Evolutionary conservation across 139 green algal species (phyloP), one percentile per base, ranked within the genome.

Genomic region (Volvox reticuliferus): DNA sequence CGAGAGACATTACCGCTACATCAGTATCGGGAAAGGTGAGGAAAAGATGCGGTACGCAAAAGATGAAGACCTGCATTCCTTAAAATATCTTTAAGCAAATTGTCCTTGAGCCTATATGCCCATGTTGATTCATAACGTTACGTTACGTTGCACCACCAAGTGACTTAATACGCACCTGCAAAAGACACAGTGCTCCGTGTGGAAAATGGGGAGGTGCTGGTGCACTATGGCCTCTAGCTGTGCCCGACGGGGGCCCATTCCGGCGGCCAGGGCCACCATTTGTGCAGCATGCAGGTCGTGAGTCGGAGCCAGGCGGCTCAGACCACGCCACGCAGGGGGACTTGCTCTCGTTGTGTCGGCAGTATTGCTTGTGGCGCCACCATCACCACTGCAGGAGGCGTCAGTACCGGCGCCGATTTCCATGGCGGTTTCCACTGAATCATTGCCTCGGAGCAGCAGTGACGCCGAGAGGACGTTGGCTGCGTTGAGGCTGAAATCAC

Each of bases 101-200:
- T 55, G 9, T 55, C 44, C 44, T 9, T 9, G 44, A 5, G 44
- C 44, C 44, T 9, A 55, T 9, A 55, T 55, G 44, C 44, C 44
- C 9, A 9, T 9, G 5, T 55, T 55, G 44, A 55, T 55, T 55
- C 9, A n/a, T n/a, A n/a, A n/a, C n/a, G 44, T 55, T 55, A 55
- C 5, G 44, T 55, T 55, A 9, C 5, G 5, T 55, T 9, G 5
- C 44, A 55, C 44, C 5, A 5, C 44, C 44, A 55, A 5, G 44
- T 55, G 5, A 55, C 44, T 55, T 55, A 55, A 55, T 55, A 55
- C 65, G 97, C 21, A 94, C 91, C 93, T 96, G 82, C 93, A 96
- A 79, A 98, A 98, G 20, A 97, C 96, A 90, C 97, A 98, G 94
- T 98, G 96, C 94, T 98, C 96, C 6, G 97, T 98, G 94, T 99